These are phyloP conservation scores for Papiliotrema fonsecae DNA, from an alignment of 1,284 basidiomycete genomes.

Conservation along the genomic window DNA sequence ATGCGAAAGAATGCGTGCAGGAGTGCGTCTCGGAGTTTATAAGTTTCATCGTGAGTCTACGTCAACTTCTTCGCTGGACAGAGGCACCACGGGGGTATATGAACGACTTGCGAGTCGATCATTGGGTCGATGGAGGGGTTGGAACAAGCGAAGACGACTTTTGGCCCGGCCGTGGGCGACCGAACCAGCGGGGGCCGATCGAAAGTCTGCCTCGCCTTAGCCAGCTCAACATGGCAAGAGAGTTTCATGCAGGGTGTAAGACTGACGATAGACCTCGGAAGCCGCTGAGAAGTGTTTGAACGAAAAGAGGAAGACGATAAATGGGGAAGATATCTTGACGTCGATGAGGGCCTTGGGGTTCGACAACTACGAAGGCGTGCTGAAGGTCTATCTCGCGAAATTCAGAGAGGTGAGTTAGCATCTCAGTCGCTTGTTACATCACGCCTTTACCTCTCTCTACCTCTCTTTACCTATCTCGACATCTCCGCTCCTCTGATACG, in stretches of 20 bases:
- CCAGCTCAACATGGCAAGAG: no score
- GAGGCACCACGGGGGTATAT: no score
- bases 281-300: constrained; percentile 91
- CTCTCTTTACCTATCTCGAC: neutral
- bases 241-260: neutral
- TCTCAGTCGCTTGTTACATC: neutral
- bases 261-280: constrained; percentile 36
- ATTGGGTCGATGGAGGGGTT: no score
- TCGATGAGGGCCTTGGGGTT: constrained; percentile 90
- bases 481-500: neutral
- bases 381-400: constrained; percentile 90
- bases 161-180: no score
- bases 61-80: neutral
- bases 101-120: no score
- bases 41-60: constrained; percentile 64
- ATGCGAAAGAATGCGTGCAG: constrained; percentile 94
- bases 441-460: neutral
- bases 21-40: constrained; percentile 96
- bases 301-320: constrained; percentile 93
- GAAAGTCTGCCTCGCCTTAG: no score
- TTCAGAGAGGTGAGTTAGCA: constrained; percentile 65
- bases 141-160: no score
- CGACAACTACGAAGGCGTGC: constrained; percentile 81
- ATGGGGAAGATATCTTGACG: constrained; percentile 79
- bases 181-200: no score